Evolutionary conservation across 75 land plant genomes (phyloP).

Genomic region (Pseudotsuga menziesii): DNA sequence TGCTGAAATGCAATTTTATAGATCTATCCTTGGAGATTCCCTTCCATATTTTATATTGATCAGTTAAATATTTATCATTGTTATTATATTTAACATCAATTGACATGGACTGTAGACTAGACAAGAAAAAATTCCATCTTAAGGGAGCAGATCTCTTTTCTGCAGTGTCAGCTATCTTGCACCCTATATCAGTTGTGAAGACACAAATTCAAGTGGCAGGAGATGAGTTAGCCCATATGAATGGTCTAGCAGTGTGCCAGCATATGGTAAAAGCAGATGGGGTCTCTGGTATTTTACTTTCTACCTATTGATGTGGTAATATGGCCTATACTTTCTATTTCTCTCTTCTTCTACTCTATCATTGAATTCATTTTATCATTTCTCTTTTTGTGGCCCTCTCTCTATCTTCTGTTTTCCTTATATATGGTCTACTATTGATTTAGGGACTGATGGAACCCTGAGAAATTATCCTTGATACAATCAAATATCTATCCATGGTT

Average conservation of each 20-base stretch:
- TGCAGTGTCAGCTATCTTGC: slow-evolving; percentile 26
- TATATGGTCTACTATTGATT: too few relatives aligned
- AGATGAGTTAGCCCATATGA: slow-evolving; percentile 22
- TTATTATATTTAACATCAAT: neutral
- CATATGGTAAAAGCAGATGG: slow-evolving; percentile 30
- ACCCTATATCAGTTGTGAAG: slow-evolving; percentile 40
- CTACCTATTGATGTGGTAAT: slow-evolving; percentile 48
- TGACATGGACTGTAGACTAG: slow-evolving; percentile 18
- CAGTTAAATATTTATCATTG: too few relatives aligned
- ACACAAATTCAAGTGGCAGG: slow-evolving; percentile 36
- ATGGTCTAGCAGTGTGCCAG: slow-evolving; percentile 18
- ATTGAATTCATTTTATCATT: neutral
- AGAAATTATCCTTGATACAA: too few relatives aligned
- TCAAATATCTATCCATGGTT: too few relatives aligned
- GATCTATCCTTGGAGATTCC: too few relatives aligned
- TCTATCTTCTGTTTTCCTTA: too few relatives aligned
- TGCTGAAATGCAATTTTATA: too few relatives aligned
- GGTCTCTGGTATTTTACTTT: slow-evolving; percentile 27
- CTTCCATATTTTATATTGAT: too few relatives aligned
- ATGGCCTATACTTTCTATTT: neutral
- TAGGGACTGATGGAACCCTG: too few relatives aligned
- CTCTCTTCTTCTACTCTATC: slow-evolving; percentile 3
- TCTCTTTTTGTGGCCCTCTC: too few relatives aligned
- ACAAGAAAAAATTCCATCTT: slow-evolving; percentile 36
- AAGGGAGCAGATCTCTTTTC: slow-evolving; percentile 40